Percentiles rank a stretch among this genome's conserved stretches.
Evolutionary conservation across 768 basidiomycete genomes (phyloP).

Genomic region (Coprinopsis marcescibilis): DNA sequence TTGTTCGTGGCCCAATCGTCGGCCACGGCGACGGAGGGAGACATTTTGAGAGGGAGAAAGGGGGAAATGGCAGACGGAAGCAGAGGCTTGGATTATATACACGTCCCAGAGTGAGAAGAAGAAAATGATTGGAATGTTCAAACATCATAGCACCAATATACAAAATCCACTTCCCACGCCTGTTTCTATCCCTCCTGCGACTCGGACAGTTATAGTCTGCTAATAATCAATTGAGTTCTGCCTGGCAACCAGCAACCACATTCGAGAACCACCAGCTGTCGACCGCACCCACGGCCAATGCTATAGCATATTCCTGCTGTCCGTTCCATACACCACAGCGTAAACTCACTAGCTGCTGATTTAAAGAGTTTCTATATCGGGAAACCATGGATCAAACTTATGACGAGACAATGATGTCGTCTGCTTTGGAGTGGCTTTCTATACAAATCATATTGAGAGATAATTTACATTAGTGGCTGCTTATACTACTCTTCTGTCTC

Average conservation of each 20-base stretch:
- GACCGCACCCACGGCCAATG: too few species aligned
- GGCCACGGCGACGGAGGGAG: constrained; percentile 19
- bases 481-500: constrained; percentile 18
- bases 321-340: too few species aligned
- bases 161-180: constrained; percentile 20
- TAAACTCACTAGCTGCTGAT: constrained; percentile 11
- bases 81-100: constrained; percentile 17
- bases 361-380: constrained; percentile 11
- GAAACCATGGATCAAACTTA: constrained; percentile 11
- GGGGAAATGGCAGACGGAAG: constrained; percentile 19
- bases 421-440: not conserved
- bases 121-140: constrained; percentile 24
- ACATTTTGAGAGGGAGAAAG: constrained; percentile 18
- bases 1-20: constrained; percentile 24
- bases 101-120: constrained; percentile 24
- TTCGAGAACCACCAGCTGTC: too few species aligned
- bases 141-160: constrained; percentile 24
- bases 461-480: not conserved
- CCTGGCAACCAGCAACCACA: too few species aligned
- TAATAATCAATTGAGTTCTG: too few species aligned
- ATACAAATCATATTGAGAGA: not conserved
- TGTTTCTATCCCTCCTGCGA: not conserved
- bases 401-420: constrained; percentile 7
- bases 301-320: too few species aligned
- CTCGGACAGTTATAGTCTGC: not conserved